These are phyloP conservation scores for Cadophora malorum DNA, from an alignment of 2,329 filamentous ascomycete genomes.

Conservation along the genomic window DNA sequence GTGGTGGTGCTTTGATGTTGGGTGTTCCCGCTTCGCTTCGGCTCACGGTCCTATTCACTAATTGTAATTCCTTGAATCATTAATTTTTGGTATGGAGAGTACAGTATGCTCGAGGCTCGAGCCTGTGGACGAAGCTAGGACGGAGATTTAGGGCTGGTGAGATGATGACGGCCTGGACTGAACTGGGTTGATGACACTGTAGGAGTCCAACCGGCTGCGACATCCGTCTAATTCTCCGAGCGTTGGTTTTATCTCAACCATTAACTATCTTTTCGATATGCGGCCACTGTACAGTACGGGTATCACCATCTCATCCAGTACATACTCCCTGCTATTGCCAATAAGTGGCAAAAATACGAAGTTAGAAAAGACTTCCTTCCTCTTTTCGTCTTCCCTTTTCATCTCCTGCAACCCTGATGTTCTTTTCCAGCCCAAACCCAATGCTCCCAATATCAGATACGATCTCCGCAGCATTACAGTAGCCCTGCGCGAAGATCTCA, in stretches of 20 bases:
- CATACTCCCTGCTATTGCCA: conserved; percentile 2
- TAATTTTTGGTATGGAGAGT: too few species aligned
- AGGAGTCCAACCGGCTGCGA: background rate
- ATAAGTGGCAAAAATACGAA: conserved; percentile 8
- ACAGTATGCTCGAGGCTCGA: too few species aligned
- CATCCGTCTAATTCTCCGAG: conserved; percentile 10
- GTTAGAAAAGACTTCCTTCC: background rate
- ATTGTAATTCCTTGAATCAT: too few species aligned
- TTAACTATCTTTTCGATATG: background rate
- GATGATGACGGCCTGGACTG: background rate
- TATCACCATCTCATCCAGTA: too few species aligned
- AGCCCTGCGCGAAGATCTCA: conserved; percentile 7
- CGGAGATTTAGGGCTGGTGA: too few species aligned
- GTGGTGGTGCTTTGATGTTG: background rate
- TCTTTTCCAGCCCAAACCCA: background rate
- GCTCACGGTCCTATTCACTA: background rate
- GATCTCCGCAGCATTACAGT: conserved; percentile 12
- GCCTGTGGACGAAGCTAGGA: background rate
- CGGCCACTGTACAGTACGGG: too few species aligned
- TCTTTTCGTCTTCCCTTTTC: background rate
- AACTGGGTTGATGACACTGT: background rate
- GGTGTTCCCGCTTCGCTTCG: background rate
- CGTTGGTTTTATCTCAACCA: background rate
- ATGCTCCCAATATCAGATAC: conserved; percentile 8
- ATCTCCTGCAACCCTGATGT: background rate